Conservation (phyloP, 2,329 filamentous ascomycete genomes). For the Aureobasidium leucospermi region DNA sequence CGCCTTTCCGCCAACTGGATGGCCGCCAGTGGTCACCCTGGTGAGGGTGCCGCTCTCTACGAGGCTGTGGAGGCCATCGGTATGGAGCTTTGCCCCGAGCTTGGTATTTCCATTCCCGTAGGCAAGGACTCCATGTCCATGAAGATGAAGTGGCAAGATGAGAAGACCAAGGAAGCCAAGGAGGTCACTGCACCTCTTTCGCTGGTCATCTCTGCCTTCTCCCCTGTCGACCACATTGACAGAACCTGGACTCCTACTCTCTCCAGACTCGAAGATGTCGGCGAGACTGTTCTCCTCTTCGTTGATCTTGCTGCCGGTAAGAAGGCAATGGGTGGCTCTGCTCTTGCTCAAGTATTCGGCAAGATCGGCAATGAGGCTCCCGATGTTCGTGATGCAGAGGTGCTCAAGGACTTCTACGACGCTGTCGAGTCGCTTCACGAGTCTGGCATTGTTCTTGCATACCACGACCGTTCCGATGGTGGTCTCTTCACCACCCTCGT, state of each 20-base stretch:
- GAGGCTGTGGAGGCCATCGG: conserved; percentile 91
- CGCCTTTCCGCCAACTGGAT: conserved; percentile 98
- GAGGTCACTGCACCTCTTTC: conserved; percentile 91
- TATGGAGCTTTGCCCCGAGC: conserved; percentile 79
- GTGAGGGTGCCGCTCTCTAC: conserved; percentile 86
- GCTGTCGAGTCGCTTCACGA: conserved; percentile 65
- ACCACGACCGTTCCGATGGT: conserved; percentile 91
- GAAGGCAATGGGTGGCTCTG: conserved; percentile 81
- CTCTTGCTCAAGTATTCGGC: conserved; percentile 80
- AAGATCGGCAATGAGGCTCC: conserved; percentile 79
- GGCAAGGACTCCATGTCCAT: conserved; percentile 98
- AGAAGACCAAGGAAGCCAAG: conserved; percentile 57
- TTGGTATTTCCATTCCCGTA: conserved; percentile 91
- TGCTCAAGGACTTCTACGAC: conserved; percentile 86
- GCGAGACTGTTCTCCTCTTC: conserved; percentile 80
- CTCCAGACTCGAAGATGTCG: conserved; percentile 74
- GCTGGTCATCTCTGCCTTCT: conserved; percentile 84
- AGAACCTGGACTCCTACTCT: conserved; percentile 94
- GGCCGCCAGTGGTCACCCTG: conserved; percentile 88
- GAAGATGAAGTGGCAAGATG: conserved; percentile 92
- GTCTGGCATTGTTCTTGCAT: conserved; percentile 71
- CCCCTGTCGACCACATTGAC: conserved; percentile 70
- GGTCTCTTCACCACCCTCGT: conserved; percentile 83
- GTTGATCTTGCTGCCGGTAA: conserved; percentile 80
- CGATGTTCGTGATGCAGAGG: conserved; percentile 73